A percentile compares a stretch with the other conserved stretches of the same genome.
These are phyloP conservation scores for Sanguinoderma infundibulare DNA, from an alignment of 1,284 basidiomycete genomes.

Conservation along the genomic window DNA sequence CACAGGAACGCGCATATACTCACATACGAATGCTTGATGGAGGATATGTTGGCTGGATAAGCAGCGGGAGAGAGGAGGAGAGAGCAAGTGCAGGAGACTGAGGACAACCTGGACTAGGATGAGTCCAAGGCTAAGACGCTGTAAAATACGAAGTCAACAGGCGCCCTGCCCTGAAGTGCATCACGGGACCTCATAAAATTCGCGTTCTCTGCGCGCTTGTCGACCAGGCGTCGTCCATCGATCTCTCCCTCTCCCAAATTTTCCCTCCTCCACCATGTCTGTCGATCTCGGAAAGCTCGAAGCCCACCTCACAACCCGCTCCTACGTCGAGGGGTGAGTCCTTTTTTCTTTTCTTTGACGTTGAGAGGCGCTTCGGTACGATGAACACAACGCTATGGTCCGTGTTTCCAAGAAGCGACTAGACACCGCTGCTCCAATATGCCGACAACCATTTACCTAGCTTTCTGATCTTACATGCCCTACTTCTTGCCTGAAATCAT, in stretches of 20 bases:
- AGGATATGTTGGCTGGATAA: background rate
- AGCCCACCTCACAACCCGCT: slow-evolving; percentile 82
- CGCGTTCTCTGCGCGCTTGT: slow-evolving; percentile 16
- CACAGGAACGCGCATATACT: background rate
- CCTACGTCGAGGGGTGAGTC: slow-evolving; percentile 92
- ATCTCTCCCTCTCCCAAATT: slow-evolving; percentile 24
- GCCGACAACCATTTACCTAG: slow-evolving; percentile 84
- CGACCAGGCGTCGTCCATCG: slow-evolving; percentile 28
- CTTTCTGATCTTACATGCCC: slow-evolving; percentile 70
- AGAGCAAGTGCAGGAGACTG: background rate
- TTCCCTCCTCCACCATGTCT: slow-evolving; percentile 56
- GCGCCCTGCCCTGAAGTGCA: slow-evolving; percentile 21
- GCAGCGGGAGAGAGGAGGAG: background rate
- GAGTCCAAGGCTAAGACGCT: slow-evolving; percentile 9
- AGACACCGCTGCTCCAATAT: slow-evolving; percentile 90
- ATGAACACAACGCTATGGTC: slow-evolving; percentile 93
- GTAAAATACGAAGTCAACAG: background rate
- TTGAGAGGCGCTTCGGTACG: slow-evolving; percentile 42
- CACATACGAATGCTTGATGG: background rate
- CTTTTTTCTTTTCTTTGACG: slow-evolving; percentile 13
- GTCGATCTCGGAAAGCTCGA: slow-evolving; percentile 81
- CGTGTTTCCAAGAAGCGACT: slow-evolving; percentile 99
- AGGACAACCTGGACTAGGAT: background rate
- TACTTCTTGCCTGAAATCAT: slow-evolving; percentile 23
- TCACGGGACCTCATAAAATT: slow-evolving; percentile 27